Base-by-base conservation (phyloP, 208 protist genomes). In the Borovskyia barvae region DNA sequence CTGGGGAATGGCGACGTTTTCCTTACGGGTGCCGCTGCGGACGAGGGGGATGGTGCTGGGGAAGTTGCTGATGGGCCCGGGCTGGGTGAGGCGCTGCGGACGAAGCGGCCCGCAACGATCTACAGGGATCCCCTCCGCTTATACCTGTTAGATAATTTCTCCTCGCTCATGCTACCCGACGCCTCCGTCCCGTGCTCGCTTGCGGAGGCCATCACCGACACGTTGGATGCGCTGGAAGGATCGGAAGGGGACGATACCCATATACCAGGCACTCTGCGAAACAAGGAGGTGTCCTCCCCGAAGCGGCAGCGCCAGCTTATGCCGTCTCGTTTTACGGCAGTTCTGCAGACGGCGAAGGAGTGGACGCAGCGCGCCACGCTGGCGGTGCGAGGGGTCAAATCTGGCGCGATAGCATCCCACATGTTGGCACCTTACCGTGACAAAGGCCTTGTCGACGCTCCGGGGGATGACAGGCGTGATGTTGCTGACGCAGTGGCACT, bases 1-100 rank as follows among this genome's bases (percentile, higher is more conserved):
- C 72, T 90, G 40, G 81, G 77, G 5, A 72, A 73, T 15, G 48
- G 53, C 0, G 67, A 87, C 33, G 54, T 95, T 4, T 95, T 95
- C 50, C 69, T 95, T 11, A 95, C 90, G 0, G 85, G 76, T 0
- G 59, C 67, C 5, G 36, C 19, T 5, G 43, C 33, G 20, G 65
- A 45, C 14, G 66, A 72, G 1, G 66, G 46, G 19, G 67, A 72
- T 37, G 65, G 56, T 4, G 37, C 41, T 30, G 17, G 41, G 0
- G 50, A 54, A 5, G 1, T 0, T 17, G 49, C 15, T 11, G 14
- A 1, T 1, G 24, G 4, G n/a, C n/a, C 17, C 28, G 15, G 17
- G 20, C 33, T 24, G 12, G n/a, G 43, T 4, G 3, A 33, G 19
- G 14, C 41, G 3, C 25, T 54, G 15, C 49, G 24, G 5, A 30